Evolutionary conservation across 305 asterid species (phyloP), one percentile per base, ranked within the genome.

Genomic region (Fraxinus sp.): DNA sequence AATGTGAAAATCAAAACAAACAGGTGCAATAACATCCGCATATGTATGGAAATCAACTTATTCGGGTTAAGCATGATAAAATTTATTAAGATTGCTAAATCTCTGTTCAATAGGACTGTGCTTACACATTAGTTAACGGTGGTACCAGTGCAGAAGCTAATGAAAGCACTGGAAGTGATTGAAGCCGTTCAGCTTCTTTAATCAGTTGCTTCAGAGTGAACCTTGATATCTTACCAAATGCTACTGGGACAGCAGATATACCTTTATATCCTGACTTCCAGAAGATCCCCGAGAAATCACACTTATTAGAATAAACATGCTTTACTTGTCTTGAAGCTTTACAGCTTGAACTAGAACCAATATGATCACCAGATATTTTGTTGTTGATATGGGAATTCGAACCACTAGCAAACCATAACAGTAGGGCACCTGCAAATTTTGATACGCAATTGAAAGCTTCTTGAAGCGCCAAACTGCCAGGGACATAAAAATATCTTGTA

Each of bases 131-230:
- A 77, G 91, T 88, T 78, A 95, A 79, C 20, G 98, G 96, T 4
- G 97, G 95, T 62, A 92, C 91, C 84, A 95, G 75, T 10, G 91
- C 93, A 78, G 97, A 92, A 66, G 97, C 98, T 84, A 97, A 83
- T 20, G 97, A 88, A 57, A 97, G 90, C 71, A 84, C 52, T 4
- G 98, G 93, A 83, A 92, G 86, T 22, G 92, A 87, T 71, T 89
- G 93, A 77, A 92, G 89, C 86, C 88, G 83, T 43, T 88, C 92
- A 62, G 91, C 90, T 86, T 95, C 97, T 85, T 77, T 89, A 55
- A 77, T 83, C 39, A 97, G 70, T 64, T 88, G 93, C 79, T 88
- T 90, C 86, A 90, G 33, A 75, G 93, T 86, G 79, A 91, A 93
- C 79, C 91, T 86, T 5, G 99, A 90, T 79, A 91, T 78, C 87